These are phyloP conservation scores for Fusarium buharicum DNA, from an alignment of 2,329 filamentous ascomycete genomes.

Conservation along the genomic window DNA sequence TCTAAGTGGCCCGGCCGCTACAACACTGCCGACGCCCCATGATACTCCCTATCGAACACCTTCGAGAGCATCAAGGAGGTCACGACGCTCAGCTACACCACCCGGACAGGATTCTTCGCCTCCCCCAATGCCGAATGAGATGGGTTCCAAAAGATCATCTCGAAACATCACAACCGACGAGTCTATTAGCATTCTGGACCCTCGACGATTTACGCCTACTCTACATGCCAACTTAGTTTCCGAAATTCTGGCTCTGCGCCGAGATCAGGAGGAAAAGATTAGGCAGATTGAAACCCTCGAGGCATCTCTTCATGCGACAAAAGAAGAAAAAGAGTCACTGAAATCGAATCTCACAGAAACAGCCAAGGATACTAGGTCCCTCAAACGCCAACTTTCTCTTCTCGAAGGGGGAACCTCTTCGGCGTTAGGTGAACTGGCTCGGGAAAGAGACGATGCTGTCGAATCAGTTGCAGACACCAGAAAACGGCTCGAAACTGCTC, in stretches of 20 bases:
- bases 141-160: slow-evolving; percentile 62
- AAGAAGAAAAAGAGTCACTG: slow-evolving; percentile 78
- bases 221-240: slow-evolving; percentile 94
- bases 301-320: slow-evolving; percentile 73
- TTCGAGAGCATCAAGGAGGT: slow-evolving; percentile 70
- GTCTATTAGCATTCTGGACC: slow-evolving; percentile 80
- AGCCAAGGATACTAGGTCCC: slow-evolving; percentile 79
- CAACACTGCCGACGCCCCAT: slow-evolving; percentile 74
- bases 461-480: slow-evolving; percentile 77
- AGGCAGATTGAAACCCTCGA: slow-evolving; percentile 89
- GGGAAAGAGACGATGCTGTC: slow-evolving; percentile 86
- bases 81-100: slow-evolving; percentile 75
- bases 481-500: slow-evolving; percentile 78
- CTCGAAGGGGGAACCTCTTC: slow-evolving; percentile 90
- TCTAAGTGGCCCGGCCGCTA: slow-evolving; percentile 61
- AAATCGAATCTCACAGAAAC: slow-evolving; percentile 69
- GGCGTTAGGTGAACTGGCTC: slow-evolving; percentile 82
- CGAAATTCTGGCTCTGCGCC: slow-evolving; percentile 86
- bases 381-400: slow-evolving; percentile 86
- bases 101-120: slow-evolving; percentile 69
- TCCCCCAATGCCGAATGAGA: slow-evolving; percentile 58
- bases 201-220: slow-evolving; percentile 92
- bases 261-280: slow-evolving; percentile 91
- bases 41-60: slow-evolving; percentile 78
- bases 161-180: slow-evolving; percentile 73